A percentile compares a stretch with the other conserved stretches of the same genome.
Evolutionary conservation across 2,329 filamentous ascomycete species (phyloP).

Genomic region (Trichoderma harzianum): DNA sequence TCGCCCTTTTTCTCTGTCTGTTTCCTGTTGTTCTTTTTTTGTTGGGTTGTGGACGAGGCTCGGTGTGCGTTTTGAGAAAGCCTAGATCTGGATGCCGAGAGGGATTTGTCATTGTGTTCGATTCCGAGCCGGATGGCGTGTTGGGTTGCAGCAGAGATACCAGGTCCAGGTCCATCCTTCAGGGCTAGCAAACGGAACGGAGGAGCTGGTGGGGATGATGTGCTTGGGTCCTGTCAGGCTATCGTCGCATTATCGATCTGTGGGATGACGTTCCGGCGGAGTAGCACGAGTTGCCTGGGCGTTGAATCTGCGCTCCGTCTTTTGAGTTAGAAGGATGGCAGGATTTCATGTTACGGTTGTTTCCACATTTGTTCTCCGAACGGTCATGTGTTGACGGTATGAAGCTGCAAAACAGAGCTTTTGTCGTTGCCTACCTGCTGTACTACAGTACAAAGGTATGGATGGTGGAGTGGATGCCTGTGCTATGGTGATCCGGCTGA

Average conservation of each 20-base stretch:
- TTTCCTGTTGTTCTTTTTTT: background rate
- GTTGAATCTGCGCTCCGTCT: background rate
- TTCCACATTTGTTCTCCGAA: background rate
- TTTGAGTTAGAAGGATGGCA: background rate
- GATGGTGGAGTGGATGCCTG: background rate
- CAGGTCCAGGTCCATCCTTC: background rate
- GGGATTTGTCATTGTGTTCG: background rate
- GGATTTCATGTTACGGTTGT: background rate
- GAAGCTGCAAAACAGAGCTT: background rate
- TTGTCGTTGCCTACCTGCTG: background rate
- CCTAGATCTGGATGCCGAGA: background rate
- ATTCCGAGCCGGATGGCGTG: slow-evolving; percentile 1
- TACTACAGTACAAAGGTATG: background rate
- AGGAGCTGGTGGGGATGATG: slow-evolving; percentile 1
- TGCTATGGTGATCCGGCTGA: background rate
- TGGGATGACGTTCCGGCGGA: slow-evolving; percentile 15
- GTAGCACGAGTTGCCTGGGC: background rate
- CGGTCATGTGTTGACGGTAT: background rate
- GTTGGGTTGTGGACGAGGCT: background rate
- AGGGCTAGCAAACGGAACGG: background rate
- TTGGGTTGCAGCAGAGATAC: background rate
- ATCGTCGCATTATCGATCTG: slow-evolving; percentile 13
- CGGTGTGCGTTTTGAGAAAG: background rate
- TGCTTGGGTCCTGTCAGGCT: background rate
- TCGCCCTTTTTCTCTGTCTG: background rate